Evolutionary conservation across 1,284 basidiomycete species (phyloP).

Genomic region (Apiotrichum sp.): DNA sequence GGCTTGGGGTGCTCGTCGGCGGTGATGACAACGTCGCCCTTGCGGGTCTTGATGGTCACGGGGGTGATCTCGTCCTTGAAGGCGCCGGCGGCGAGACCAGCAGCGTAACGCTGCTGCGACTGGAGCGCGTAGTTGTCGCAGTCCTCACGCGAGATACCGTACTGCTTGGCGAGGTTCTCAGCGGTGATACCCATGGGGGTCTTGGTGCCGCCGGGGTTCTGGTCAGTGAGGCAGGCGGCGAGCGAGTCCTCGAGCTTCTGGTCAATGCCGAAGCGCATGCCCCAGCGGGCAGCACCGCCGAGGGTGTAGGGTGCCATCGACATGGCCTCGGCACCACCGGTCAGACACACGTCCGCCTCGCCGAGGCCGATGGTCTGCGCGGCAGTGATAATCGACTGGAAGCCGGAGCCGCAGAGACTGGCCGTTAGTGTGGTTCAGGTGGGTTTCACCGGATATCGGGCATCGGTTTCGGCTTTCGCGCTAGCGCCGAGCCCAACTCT

Average conservation of each 20-base stretch:
- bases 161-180: slow-evolving; percentile 54
- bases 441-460: background rate
- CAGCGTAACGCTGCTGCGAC: slow-evolving; percentile 53
- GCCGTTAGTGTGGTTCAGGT: background rate
- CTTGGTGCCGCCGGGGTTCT: slow-evolving; percentile 48
- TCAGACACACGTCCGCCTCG: slow-evolving; percentile 52
- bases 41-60: slow-evolving; percentile 47
- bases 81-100: slow-evolving; percentile 50
- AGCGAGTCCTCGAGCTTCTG: slow-evolving; percentile 55
- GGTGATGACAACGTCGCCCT: slow-evolving; percentile 36
- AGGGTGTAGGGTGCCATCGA: slow-evolving; percentile 51
- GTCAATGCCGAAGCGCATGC: slow-evolving; percentile 47
- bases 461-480: background rate
- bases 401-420: slow-evolving; percentile 54
- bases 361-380: slow-evolving; percentile 52
- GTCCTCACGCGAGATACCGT: slow-evolving; percentile 52
- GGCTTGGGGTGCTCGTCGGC: slow-evolving; percentile 54
- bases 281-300: slow-evolving; percentile 47
- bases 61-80: slow-evolving; percentile 53
- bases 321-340: slow-evolving; percentile 55
- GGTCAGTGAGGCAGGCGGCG: slow-evolving; percentile 52
- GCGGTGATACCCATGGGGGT: slow-evolving; percentile 55
- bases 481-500: too few species aligned
- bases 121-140: slow-evolving; percentile 54
- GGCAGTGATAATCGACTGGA: slow-evolving; percentile 53